Evolutionary conservation across 2,329 filamentous ascomycete genomes (phyloP).

Genomic region (Bipolaris cookei): DNA sequence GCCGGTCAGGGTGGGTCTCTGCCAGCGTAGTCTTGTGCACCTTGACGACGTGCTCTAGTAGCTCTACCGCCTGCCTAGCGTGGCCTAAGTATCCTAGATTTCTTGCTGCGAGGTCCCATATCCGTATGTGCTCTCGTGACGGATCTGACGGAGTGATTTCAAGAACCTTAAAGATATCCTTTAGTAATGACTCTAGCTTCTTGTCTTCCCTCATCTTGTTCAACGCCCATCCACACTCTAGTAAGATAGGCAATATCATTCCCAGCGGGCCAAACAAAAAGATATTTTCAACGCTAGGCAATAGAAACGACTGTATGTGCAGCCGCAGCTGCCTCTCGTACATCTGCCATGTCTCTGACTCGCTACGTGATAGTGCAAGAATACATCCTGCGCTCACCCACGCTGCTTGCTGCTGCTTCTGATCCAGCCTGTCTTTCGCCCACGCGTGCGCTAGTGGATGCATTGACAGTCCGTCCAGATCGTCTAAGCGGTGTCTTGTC

Average conservation of each 20-base stretch:
- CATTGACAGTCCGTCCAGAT: constrained; percentile 36
- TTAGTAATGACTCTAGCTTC: constrained; percentile 10
- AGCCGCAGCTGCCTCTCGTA: constrained; percentile 14
- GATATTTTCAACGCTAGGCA: background rate
- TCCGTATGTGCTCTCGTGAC: constrained; percentile 5
- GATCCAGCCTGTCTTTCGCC: constrained; percentile 39
- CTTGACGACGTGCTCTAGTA: constrained; percentile 19
- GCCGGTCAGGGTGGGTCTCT: constrained; percentile 7
- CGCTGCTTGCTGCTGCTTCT: constrained; percentile 18
- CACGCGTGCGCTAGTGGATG: constrained; percentile 48
- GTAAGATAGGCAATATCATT: constrained; percentile 11
- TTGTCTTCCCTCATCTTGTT: constrained; percentile 10
- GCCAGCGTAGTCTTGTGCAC: constrained; percentile 8
- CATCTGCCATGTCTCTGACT: constrained; percentile 6
- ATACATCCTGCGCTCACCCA: constrained; percentile 31
- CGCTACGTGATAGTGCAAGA: constrained; percentile 8
- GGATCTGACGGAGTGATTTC: constrained; percentile 9
- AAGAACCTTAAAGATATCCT: constrained; percentile 9
- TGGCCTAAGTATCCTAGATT: constrained; percentile 10
- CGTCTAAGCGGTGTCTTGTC: constrained; percentile 7
- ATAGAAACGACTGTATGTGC: constrained; percentile 22
- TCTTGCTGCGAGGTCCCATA: constrained; percentile 14
- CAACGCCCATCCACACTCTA: constrained; percentile 17
- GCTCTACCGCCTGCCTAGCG: constrained; percentile 6
- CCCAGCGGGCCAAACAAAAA: constrained; percentile 6